These are phyloP conservation scores for Triticum urartu DNA, from an alignment of 176 grass and related monocot genomes.

Conservation along the genomic window DNA sequence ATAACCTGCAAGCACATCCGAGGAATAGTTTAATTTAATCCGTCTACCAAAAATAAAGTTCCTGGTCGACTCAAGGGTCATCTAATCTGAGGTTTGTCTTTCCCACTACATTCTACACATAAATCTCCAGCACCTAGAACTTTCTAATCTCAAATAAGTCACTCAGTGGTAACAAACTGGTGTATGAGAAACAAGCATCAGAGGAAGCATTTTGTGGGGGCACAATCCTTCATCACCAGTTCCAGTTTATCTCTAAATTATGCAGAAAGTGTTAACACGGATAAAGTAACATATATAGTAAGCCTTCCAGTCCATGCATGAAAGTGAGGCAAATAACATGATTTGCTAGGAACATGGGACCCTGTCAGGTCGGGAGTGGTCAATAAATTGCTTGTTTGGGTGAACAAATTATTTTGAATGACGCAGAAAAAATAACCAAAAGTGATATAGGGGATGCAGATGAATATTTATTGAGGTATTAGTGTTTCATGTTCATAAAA, in stretches of 20 bases:
- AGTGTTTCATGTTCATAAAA: not conserved
- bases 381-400: not conserved
- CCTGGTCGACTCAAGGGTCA: not conserved
- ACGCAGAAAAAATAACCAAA: not conserved
- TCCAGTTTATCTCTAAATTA: not conserved
- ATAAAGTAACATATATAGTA: not conserved
- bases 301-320: not conserved
- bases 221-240: not conserved
- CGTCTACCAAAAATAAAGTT: not conserved
- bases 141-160: not conserved
- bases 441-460: not conserved
- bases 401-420: not conserved
- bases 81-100: not conserved
- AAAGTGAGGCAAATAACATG: not conserved
- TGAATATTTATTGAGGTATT: not conserved
- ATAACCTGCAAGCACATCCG: slow-evolving; percentile 62
- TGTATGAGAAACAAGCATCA: not conserved
- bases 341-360: not conserved
- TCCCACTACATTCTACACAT: not conserved
- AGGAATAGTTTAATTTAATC: not conserved
- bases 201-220: not conserved
- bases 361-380: not conserved
- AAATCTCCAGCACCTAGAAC: not conserved
- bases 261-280: not conserved
- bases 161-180: not conserved